These are phyloP conservation scores for Ascochyta lentis DNA, from an alignment of 2,329 filamentous ascomycete genomes.

Conservation along the genomic window DNA sequence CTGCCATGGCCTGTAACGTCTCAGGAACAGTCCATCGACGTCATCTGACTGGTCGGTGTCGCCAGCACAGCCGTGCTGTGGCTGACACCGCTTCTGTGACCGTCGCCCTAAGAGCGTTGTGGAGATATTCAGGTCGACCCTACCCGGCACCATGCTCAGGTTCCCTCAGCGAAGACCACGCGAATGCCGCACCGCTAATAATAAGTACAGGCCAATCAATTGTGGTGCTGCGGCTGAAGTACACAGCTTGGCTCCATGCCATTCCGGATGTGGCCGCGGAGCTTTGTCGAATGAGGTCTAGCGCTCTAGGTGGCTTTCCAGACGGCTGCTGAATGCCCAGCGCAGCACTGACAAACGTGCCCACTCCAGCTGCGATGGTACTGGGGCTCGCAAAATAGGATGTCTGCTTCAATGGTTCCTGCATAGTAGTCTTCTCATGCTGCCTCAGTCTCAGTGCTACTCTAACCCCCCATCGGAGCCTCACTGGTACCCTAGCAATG, in stretches of 20 bases:
- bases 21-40: constrained; percentile 36
- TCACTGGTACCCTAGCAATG: constrained; percentile 36
- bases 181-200: constrained; percentile 45
- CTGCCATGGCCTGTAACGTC: constrained; percentile 33
- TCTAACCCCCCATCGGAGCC: constrained; percentile 40
- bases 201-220: constrained; percentile 37
- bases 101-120: constrained; percentile 35
- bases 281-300: constrained; percentile 24
- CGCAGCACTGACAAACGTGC: constrained; percentile 30
- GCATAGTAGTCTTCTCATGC: constrained; percentile 28
- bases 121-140: constrained; percentile 31
- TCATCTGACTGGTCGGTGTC: constrained; percentile 41
- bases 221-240: constrained; percentile 24
- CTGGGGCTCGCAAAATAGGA: constrained; percentile 34
- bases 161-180: constrained; percentile 40
- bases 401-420: constrained; percentile 37
- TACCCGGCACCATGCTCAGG: constrained; percentile 32
- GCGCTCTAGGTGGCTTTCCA: constrained; percentile 32
- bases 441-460: constrained; percentile 34
- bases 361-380: constrained; percentile 44
- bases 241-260: constrained; percentile 26
- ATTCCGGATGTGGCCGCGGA: constrained; percentile 35
- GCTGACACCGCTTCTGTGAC: constrained; percentile 39
- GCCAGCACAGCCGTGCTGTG: constrained; percentile 47
- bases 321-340: constrained; percentile 40